Base-by-base conservation (phyloP, 2,329 filamentous ascomycete species). In the Amauroascus niger region DNA sequence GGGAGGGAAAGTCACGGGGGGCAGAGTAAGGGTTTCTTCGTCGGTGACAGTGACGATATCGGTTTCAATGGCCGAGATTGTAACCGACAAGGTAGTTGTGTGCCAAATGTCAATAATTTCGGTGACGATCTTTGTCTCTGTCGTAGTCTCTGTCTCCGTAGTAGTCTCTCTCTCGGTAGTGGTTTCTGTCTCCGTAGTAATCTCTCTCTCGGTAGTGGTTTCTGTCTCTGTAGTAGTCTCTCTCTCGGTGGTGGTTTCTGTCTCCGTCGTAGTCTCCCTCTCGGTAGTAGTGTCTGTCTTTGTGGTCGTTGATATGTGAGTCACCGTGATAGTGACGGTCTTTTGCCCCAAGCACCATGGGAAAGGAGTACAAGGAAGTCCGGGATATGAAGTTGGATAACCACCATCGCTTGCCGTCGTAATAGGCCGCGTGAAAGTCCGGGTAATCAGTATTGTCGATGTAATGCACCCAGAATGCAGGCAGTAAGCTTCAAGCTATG, bases 1-100 rank as follows among this genome's bases (percentile, higher is more conserved):
- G 4, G 49, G 44, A 3, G 48, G 48, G 6, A 49, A 20, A 16
- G 48, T 51, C 6, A 44, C 24, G 7, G 48, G 20, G 26, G 41
- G 26, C 20, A 45, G 28, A 20, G 13, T 45, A 3, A 30, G 7
- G 26, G 41, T 40, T 32, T 47, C 26, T 22, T 48, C 45, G 9
- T 40, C 57, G 1, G 58, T 57, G 2, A 60, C 50, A 1, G 60
- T 30, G 11, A 30, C 16, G 24, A 11, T 40, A 5, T 30, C 30
- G 6, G 47, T 46, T 5, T 18, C 20, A 8, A 9, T 40, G 22
- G 9, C 47, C 18, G 22, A 18, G 16, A 32, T 47, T 24, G 13
- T n/a, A n/a, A n/a, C n/a, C n/a, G n/a, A n/a, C n/a, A n/a, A n/a
- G n/a, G n/a, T n/a, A n/a, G n/a, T n/a, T n/a, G n/a, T n/a, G n/a